Conservation (phyloP, 306 rosid genomes). For the Rubus parviflorus region DNA sequence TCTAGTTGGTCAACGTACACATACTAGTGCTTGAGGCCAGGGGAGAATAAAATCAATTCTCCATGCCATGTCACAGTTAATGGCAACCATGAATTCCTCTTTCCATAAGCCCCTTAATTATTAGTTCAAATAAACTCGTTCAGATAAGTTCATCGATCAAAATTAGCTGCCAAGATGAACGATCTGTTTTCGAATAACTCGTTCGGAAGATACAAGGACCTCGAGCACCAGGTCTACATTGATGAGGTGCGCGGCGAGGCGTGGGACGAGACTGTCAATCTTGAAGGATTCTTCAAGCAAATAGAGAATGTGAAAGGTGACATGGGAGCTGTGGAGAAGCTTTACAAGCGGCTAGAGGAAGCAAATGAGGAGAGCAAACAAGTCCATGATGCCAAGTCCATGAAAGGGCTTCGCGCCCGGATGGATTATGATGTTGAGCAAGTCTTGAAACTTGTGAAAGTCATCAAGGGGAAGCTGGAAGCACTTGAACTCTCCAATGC, state of each 20-base stretch:
- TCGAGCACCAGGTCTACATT: constrained; percentile 41
- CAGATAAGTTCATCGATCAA: not conserved
- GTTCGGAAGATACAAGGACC: constrained; percentile 58
- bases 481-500: constrained; percentile 68
- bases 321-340: constrained; percentile 63
- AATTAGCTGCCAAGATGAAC: constrained; percentile 51
- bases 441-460: constrained; percentile 56
- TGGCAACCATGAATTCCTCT: constrained; percentile 19
- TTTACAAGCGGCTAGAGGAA: constrained; percentile 64
- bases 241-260: constrained; percentile 51
- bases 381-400: constrained; percentile 68
- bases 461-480: constrained; percentile 75
- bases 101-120: not conserved
- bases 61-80: constrained; percentile 13
- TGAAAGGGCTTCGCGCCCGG: constrained; percentile 55
- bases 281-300: constrained; percentile 76
- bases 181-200: constrained; percentile 60
- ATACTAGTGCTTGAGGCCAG: not conserved
- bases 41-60: not conserved
- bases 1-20: constrained; percentile 15
- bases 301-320: constrained; percentile 80
- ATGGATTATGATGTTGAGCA: constrained; percentile 71
- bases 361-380: constrained; percentile 68
- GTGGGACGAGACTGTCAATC: constrained; percentile 58
- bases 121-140: not conserved